These are phyloP conservation scores for Waltergamsia citrina DNA, from an alignment of 2,329 filamentous ascomycete species.

Conservation along the genomic window DNA sequence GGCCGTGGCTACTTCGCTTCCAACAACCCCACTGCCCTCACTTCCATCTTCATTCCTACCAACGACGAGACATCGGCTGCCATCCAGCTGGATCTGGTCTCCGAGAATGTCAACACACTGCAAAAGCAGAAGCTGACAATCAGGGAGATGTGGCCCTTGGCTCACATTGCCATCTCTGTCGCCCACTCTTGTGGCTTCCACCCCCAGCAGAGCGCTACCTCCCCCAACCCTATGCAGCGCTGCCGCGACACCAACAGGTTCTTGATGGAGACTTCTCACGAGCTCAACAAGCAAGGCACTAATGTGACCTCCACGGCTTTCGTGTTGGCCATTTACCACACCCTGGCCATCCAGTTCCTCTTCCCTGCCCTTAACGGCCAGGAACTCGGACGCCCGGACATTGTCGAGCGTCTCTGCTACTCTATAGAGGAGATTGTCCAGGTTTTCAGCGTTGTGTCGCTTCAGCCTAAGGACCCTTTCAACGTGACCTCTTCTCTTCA, in stretches of 20 bases:
- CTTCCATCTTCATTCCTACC: conserved; percentile 17
- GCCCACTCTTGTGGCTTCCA: conserved; percentile 17
- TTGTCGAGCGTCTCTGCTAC: conserved; percentile 16
- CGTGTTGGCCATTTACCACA: conserved; percentile 20
- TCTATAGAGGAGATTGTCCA: conserved; percentile 17
- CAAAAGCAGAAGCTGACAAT: conserved; percentile 23
- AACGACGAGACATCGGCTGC: conserved; percentile 17
- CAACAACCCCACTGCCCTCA: conserved; percentile 12
- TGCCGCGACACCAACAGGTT: conserved; percentile 17
- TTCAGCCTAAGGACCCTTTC: conserved; percentile 12
- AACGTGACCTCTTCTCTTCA: conserved; percentile 10
- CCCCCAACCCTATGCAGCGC: conserved; percentile 10
- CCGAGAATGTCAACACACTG: conserved; percentile 24
- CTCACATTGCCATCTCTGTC: conserved; percentile 19
- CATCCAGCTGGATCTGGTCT: conserved; percentile 22
- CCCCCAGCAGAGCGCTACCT: conserved; percentile 12
- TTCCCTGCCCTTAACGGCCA: conserved; percentile 15
- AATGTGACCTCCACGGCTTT: conserved; percentile 14
- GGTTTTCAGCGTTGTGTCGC: conserved; percentile 10
- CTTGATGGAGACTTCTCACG: conserved; percentile 14
- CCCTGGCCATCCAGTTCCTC: conserved; percentile 21
- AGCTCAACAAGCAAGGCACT: conserved; percentile 11
- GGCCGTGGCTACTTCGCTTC: conserved; percentile 14
- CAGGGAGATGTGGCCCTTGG: conserved; percentile 23
- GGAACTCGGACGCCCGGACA: conserved; percentile 11